phyloP scores from a whole-genome alignment of 768 basidiomycete species.

The Lactifluus echinatus region DNA sequence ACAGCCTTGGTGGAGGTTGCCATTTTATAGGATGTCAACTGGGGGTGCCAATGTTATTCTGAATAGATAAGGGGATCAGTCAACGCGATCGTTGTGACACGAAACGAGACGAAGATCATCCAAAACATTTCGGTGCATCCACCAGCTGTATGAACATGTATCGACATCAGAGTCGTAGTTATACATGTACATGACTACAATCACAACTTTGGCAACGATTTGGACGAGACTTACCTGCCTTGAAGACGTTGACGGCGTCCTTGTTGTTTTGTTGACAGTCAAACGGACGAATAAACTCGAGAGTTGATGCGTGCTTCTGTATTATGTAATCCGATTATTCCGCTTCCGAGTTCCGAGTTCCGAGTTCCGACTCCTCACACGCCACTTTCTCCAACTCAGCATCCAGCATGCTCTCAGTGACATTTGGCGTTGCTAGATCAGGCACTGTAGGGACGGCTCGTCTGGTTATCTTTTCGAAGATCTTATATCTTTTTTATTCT shows the following conservation, averaged over 20 bases:
- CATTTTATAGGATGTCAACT: conserved; percentile 41
- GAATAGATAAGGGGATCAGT: conserved; percentile 12
- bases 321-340: conserved; percentile 1
- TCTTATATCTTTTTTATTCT: not conserved
- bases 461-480: not conserved
- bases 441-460: not conserved
- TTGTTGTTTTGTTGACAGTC: conserved; percentile 21
- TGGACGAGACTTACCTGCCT: conserved; percentile 33
- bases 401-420: conserved; percentile 8
- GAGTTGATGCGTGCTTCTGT: not conserved
- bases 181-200: conserved; percentile 3
- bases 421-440: not conserved
- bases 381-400: not conserved
- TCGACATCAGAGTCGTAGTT: not conserved
- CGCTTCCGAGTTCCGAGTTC: not conserved
- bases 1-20: conserved; percentile 78
- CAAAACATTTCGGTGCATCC: conserved; percentile 32
- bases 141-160: conserved; percentile 23
- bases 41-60: conserved; percentile 21
- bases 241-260: conserved; percentile 26
- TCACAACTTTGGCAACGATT: not conserved
- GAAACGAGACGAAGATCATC: conserved; percentile 32
- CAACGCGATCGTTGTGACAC: conserved; percentile 3
- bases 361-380: not conserved
- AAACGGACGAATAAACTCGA: not conserved